Percentiles rank a stretch among this genome's conserved stretches.
phyloP scores from a whole-genome alignment of 805 yeast genomes.

The Candida loeiensis region DNA sequence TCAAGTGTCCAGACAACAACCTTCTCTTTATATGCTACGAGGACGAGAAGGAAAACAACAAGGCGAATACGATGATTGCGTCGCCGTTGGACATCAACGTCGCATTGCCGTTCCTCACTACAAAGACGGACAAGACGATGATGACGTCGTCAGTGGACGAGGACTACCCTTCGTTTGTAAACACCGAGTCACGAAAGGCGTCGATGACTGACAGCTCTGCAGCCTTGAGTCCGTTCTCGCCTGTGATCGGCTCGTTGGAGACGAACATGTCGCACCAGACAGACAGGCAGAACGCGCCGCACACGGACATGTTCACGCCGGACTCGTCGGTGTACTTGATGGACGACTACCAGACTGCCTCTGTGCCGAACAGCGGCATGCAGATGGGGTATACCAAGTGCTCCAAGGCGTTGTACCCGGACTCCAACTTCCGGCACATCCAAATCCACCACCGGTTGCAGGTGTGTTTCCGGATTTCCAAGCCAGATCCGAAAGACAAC shows the following conservation, averaged over 20 bases:
- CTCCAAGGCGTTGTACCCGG: constrained; percentile 52
- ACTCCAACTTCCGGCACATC: constrained; percentile 59
- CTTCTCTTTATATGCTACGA: constrained; percentile 55
- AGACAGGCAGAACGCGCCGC: not conserved
- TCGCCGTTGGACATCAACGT: constrained; percentile 43
- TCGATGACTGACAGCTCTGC: constrained; percentile 16
- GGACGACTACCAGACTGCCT: constrained; percentile 19
- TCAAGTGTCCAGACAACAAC: constrained; percentile 58
- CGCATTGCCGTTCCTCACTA: constrained; percentile 43
- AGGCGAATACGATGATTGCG: constrained; percentile 28
- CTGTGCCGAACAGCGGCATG: constrained; percentile 22
- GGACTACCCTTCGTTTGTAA: constrained; percentile 6
- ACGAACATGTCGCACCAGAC: constrained; percentile 32
- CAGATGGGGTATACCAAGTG: constrained; percentile 35
- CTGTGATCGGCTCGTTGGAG: constrained; percentile 38
- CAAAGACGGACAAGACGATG: constrained; percentile 30
- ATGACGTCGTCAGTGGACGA: constrained; percentile 18
- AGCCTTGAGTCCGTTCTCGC: constrained; percentile 24
- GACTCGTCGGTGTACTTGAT: constrained; percentile 28
- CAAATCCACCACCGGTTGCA: constrained; percentile 67
- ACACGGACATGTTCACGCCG: constrained; percentile 24
- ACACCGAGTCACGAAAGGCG: constrained; percentile 25
- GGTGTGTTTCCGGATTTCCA: constrained; percentile 64
- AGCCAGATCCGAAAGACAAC: constrained; percentile 47
- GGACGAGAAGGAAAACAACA: constrained; percentile 15